Conservation (phyloP, 371 early-diverging fungal genomes). For the Syncephalis plumigaleata region DNA sequence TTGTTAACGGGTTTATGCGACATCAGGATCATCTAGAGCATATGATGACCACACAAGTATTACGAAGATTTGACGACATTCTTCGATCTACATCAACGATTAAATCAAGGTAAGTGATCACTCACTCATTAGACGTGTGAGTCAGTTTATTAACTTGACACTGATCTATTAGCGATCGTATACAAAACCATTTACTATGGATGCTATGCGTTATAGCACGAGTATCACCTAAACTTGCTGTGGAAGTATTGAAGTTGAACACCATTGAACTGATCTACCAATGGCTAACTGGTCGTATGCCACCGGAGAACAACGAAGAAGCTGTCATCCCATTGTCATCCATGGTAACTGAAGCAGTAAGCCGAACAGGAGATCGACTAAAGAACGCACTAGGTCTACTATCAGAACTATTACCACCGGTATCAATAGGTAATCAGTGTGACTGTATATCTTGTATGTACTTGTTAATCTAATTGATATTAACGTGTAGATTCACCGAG, state of each 20-base stretch:
- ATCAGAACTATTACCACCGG: slow-evolving; percentile 35
- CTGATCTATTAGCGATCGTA: slow-evolving; percentile 15
- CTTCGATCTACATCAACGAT: slow-evolving; percentile 12
- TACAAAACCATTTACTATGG: slow-evolving; percentile 40
- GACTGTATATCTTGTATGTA: too few relatives aligned
- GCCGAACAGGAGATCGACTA: slow-evolving; percentile 24
- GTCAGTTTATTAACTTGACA: too few relatives aligned
- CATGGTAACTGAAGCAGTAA: slow-evolving; percentile 15
- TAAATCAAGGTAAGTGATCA: too few relatives aligned
- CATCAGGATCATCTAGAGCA: slow-evolving; percentile 30
- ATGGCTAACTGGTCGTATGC: slow-evolving; percentile 29
- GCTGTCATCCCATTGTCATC: too few relatives aligned
- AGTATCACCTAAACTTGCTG: slow-evolving; percentile 35
- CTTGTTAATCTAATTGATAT: too few relatives aligned
- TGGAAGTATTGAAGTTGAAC: slow-evolving; percentile 28
- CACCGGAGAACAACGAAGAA: slow-evolving; percentile 7
- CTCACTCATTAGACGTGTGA: too few relatives aligned
- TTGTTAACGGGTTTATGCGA: slow-evolving; percentile 37
- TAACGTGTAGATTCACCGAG: too few relatives aligned
- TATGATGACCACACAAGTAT: slow-evolving; percentile 20
- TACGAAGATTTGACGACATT: slow-evolving; percentile 21
- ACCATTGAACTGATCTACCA: slow-evolving; percentile 32
- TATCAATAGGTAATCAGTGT: slow-evolving; percentile 43
- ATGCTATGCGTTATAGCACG: slow-evolving; percentile 36
- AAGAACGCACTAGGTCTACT: slow-evolving; percentile 23